Evolutionary conservation across 352 stramenopile genomes (phyloP).

Genomic region (Phytophthora sansomeana): DNA sequence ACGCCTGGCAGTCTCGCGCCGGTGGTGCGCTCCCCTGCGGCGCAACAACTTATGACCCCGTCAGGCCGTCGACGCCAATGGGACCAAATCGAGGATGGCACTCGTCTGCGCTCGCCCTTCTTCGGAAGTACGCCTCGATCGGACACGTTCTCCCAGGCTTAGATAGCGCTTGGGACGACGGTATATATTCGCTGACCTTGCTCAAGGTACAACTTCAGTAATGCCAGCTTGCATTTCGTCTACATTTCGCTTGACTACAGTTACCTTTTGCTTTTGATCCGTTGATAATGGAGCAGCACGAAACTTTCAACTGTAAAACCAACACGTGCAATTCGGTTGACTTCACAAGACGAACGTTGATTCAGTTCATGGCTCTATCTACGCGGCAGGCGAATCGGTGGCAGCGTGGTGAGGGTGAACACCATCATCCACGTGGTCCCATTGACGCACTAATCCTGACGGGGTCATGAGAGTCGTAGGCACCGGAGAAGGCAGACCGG

Average conservation of each 20-base stretch:
- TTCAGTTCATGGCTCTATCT: not conserved
- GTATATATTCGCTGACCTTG: conserved; percentile 31
- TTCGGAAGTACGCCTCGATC: conserved; percentile 36
- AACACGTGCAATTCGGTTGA: too few relatives aligned
- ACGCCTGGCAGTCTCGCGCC: conserved; percentile 54
- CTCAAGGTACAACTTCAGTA: conserved; percentile 29
- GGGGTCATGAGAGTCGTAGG: conserved; percentile 38
- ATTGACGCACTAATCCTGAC: conserved; percentile 31
- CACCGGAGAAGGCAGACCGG: conserved; percentile 28
- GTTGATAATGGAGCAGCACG: not conserved
- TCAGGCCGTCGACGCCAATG: conserved; percentile 59
- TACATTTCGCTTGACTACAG: conserved; percentile 42
- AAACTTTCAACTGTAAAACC: too few relatives aligned
- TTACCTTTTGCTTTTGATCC: not conserved
- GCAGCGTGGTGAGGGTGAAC: conserved; percentile 18
- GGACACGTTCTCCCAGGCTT: conserved; percentile 31
- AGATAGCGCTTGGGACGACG: conserved; percentile 31
- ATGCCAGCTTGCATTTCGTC: conserved; percentile 26
- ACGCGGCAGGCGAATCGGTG: conserved; percentile 7
- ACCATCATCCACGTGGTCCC: conserved; percentile 34
- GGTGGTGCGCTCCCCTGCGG: conserved; percentile 59
- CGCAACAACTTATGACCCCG: conserved; percentile 59
- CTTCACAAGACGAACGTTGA: not conserved
- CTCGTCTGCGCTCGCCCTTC: conserved; percentile 38
- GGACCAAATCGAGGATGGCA: conserved; percentile 63